phyloP scores from a whole-genome alignment of 371 early-diverging fungal species.

The Apophysomyces ossiformis region DNA sequence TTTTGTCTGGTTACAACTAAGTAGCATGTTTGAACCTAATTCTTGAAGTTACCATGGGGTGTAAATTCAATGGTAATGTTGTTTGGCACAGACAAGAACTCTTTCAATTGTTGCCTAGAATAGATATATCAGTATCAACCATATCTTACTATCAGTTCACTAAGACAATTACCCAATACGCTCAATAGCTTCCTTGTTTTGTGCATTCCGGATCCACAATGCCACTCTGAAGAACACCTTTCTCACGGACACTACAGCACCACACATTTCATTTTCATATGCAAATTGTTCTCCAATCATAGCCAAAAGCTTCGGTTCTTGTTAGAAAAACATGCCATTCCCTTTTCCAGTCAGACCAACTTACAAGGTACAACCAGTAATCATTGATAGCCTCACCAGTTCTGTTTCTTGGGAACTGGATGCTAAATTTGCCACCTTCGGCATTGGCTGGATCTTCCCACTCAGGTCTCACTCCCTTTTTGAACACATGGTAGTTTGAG shows the following conservation, averaged over 20 bases:
- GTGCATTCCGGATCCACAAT: constrained; percentile 87
- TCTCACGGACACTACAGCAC: constrained; percentile 88
- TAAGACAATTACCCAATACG: constrained; percentile 66
- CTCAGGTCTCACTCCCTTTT: constrained; percentile 96
- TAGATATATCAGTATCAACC: neutral
- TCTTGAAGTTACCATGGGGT: constrained; percentile 41
- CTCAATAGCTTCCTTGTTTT: constrained; percentile 64
- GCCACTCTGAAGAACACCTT: constrained; percentile 82
- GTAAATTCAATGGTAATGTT: constrained; percentile 50
- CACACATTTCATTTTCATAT: constrained; percentile 82
- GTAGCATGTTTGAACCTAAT: neutral
- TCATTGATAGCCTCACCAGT: constrained; percentile 79
- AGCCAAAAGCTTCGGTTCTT: constrained; percentile 70
- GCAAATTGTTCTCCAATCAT: constrained; percentile 91
- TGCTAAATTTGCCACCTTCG: constrained; percentile 96
- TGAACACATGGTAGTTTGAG: constrained; percentile 97
- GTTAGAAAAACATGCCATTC: constrained; percentile 5
- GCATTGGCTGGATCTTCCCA: constrained; percentile 99
- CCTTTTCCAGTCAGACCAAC: constrained; percentile 11
- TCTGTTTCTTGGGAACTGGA: constrained; percentile 78
- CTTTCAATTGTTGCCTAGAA: constrained; percentile 60
- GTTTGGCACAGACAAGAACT: constrained; percentile 47
- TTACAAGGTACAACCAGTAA: constrained; percentile 86
- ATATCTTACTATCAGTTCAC: neutral
- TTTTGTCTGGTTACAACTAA: neutral